Percentiles rank a stretch among this genome's conserved stretches.
These are phyloP conservation scores for Blastobotrys americana DNA, from an alignment of 805 yeast species.

Conservation along the genomic window DNA sequence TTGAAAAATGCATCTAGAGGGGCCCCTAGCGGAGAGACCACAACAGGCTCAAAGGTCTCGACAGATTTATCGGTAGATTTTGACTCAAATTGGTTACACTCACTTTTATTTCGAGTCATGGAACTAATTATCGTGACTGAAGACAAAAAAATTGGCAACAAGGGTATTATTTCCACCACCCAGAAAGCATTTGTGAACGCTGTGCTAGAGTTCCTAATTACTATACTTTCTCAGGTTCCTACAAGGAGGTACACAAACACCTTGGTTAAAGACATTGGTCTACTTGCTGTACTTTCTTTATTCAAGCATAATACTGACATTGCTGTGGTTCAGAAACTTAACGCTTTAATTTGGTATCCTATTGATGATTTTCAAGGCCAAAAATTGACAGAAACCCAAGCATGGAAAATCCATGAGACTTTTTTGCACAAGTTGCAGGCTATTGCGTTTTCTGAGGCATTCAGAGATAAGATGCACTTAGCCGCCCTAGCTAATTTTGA, in stretches of 20 bases:
- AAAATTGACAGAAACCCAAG: constrained; percentile 16
- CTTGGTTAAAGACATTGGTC: constrained; percentile 27
- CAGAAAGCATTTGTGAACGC: constrained; percentile 5
- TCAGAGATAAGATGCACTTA: constrained; percentile 20
- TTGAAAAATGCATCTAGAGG: constrained; percentile 16
- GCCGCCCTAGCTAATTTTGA: constrained; percentile 26
- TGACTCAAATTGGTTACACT: constrained; percentile 27
- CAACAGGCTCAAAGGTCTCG: too few species aligned
- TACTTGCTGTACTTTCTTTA: constrained; percentile 18
- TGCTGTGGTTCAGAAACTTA: constrained; percentile 2
- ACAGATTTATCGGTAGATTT: too few species aligned
- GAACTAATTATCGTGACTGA: constrained; percentile 13
- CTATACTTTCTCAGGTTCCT: constrained; percentile 36
- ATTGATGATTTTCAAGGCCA: constrained; percentile 38
- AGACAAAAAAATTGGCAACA: constrained; percentile 3
- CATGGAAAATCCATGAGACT: constrained; percentile 9
- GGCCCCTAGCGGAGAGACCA: constrained; percentile 16
- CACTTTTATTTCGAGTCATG: constrained; percentile 9
- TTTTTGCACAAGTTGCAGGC: constrained; percentile 24
- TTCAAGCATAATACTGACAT: not conserved
- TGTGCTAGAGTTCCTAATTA: constrained; percentile 24
- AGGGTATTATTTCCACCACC: not conserved
- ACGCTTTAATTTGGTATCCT: constrained; percentile 32
- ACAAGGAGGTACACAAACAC: constrained; percentile 34
- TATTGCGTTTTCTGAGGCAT: constrained; percentile 16